Evolutionary conservation across 306 rosid species (phyloP), one percentile per base, ranked within the genome.

Genomic region (Vigna hirtella): DNA sequence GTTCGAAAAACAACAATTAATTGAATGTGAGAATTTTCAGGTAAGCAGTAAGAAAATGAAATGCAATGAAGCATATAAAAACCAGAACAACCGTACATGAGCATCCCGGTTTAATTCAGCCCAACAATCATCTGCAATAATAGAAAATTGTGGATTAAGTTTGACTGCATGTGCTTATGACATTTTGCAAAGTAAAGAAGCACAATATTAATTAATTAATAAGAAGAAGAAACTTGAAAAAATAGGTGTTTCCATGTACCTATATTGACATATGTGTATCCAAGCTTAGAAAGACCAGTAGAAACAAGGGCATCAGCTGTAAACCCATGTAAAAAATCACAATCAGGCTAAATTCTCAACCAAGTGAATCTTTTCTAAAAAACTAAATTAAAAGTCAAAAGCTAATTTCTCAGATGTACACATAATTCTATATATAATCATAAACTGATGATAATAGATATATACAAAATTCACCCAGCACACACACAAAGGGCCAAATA

Each of bases 291-390:
- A 64, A 95, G 88, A 15, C 98, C 99, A 85, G 93, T 91, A 0
- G 96, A 88, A 69, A 95, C 85, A 83, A 93, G 77, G 26, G 99
- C 96, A 87, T 95, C 98, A 65, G 99, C 99, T 95, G 90, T 17
- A 80, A 86, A 83, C n/a, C 55, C 62, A 58, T 16, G 43, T 24
- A 73, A 34, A 36, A 16, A 64, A 48, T 28, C 22, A 76, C 38
- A 86, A 40, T 82, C 72, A 79, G 16, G n/a, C 36, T 14, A 7
- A 28, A 61, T 63, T 69, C 49, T 74, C 58, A 55, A 38, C 50
- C 16, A 1, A 73, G 49, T 77, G 70, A n/a, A 69, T 42, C 68
- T 18, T 26, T 17, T 12, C 55, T 24, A 6, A 40, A 48, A 26
- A 9, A 42, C 9, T 42, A 9, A 42, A 70, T 22, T n/a, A 30